These are phyloP conservation scores for Tuber magnatum DNA, from an alignment of 495 filamentous ascomycete genomes.

Conservation along the genomic window DNA sequence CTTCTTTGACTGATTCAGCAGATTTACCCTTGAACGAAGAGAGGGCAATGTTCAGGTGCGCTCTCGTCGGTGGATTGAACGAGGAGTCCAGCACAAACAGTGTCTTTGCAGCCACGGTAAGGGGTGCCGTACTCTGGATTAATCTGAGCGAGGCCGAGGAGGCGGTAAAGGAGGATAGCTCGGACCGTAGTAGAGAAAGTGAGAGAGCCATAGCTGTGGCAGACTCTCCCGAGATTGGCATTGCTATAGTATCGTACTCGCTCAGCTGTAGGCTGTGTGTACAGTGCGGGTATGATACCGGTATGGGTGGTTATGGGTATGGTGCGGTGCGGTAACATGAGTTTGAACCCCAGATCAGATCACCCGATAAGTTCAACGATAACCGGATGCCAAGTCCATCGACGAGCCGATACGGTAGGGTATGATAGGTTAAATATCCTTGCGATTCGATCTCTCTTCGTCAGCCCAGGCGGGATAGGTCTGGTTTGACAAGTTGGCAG, in stretches of 20 bases:
- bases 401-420: too few relatives aligned
- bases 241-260: too few relatives aligned
- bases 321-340: too few relatives aligned
- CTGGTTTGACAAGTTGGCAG: too few relatives aligned
- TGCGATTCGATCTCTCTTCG: too few relatives aligned
- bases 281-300: too few relatives aligned
- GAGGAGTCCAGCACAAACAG: slow-evolving; percentile 88
- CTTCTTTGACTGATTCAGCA: slow-evolving; percentile 9
- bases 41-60: slow-evolving; percentile 68
- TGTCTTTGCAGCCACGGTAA: slow-evolving; percentile 19
- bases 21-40: slow-evolving; percentile 47
- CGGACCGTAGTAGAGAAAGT: slow-evolving; percentile 16
- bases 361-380: too few relatives aligned
- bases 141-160: slow-evolving; percentile 13
- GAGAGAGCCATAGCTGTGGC: slow-evolving; percentile 15
- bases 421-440: too few relatives aligned
- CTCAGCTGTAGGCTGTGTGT: too few relatives aligned
- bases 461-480: too few relatives aligned
- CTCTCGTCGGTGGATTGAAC: slow-evolving; percentile 87
- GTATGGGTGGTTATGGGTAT: not conserved
- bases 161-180: slow-evolving; percentile 18
- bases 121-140: slow-evolving; percentile 10
- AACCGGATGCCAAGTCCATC: too few relatives aligned
- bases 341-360: too few relatives aligned
- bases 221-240: not conserved